Base-by-base conservation (phyloP, 2,329 filamentous ascomycete species). In the Aspergillus ruber region DNA sequence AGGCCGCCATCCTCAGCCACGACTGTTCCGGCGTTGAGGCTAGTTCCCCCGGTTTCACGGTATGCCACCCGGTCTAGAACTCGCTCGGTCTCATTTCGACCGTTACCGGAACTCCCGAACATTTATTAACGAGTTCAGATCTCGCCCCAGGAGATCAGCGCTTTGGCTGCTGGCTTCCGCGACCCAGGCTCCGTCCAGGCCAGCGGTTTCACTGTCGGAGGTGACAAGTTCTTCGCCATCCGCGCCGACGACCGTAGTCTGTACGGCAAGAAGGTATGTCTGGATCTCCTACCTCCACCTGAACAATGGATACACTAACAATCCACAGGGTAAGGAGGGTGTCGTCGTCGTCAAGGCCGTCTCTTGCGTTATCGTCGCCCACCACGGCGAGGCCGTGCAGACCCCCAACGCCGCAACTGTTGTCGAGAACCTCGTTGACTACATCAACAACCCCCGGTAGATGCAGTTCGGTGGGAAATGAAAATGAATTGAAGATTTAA, bases 11-110 rank as follows among this genome's bases (percentile, higher is more conserved):
- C 69, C 83, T 93, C 77, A 90, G 86, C 71, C 74, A 73, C 56
- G 86, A 86, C 59, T 88, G 89, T 61, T 86, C 87, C 72, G 89
- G 84, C 67, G 78, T 82, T 60, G 94, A 89, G 88, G 89, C 89
- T 51, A 68, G 76, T 38, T 83, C 83, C 23, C 18, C 79, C 46
- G 80, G 77, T 58, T 95, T 95, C 75, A 74, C 77, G 66, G 89
- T 95, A 84, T 69, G 74, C 66, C 50, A 29, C 10, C 25, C 21
- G 20, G 20, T 20, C 4, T 20, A 20, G 20, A 20, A 20, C 20
- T 4, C 25, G 25, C 10, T 29, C 50, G 33, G 18, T 17, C 41
- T 45, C 43, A 42, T 25, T 39, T 33, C 40, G n/a, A 18, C 23
- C 44, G 9, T 29, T 12, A 12, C 23, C 10, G 41, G 42, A 39